Conservation (phyloP, 2,329 filamentous ascomycete species). For the Cytospora mali region DNA sequence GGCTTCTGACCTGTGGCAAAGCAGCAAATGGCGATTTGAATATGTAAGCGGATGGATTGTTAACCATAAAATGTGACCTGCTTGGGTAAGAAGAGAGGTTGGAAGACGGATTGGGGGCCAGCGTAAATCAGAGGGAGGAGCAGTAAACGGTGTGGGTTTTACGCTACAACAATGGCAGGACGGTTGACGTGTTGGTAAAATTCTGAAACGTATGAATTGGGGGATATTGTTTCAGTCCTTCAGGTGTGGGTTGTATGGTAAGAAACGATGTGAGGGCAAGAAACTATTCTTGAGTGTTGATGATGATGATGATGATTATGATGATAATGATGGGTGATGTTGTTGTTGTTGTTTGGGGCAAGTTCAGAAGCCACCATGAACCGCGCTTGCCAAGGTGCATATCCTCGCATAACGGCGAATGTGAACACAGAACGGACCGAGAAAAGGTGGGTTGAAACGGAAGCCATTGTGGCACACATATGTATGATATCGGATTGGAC, state of each 20-base stretch:
- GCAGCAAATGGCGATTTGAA: neutral
- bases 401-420: neutral
- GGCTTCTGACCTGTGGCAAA: neutral
- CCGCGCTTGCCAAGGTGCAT: neutral
- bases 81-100: neutral
- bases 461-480: neutral
- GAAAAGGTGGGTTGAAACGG: neutral
- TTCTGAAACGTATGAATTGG: constrained; percentile 10
- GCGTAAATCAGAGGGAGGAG: constrained; percentile 22
- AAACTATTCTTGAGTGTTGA: neutral
- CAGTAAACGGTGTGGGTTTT: constrained; percentile 18
- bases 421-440: neutral
- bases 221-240: constrained; percentile 21
- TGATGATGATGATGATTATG: neutral
- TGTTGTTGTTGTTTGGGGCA: too few species aligned
- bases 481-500: neutral
- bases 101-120: constrained; percentile 19
- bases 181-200: neutral
- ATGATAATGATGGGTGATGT: too few species aligned
- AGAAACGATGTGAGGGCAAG: neutral
- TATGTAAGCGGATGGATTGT: constrained; percentile 10
- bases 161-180: constrained; percentile 19
- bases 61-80: constrained; percentile 1
- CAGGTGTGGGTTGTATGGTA: constrained; percentile 13
- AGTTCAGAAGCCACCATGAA: neutral